Evolutionary conservation across 208 protist species (phyloP).

Genomic region (Tritrichomonas foetus): DNA sequence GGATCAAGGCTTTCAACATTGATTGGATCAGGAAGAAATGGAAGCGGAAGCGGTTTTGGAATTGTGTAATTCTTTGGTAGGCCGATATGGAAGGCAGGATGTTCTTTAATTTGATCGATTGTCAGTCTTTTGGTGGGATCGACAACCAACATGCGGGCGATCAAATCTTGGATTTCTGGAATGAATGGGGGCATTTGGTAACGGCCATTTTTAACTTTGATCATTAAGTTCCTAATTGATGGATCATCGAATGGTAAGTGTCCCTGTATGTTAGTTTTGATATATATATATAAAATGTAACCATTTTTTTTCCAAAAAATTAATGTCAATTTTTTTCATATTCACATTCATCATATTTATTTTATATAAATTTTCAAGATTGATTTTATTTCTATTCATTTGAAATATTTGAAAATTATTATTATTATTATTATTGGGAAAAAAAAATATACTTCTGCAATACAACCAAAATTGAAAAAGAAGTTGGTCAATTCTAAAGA

Average conservation of each 20-base stretch:
- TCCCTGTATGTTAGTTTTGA: not conserved
- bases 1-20: not conserved
- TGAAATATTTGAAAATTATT: too few species aligned
- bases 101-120: conserved; percentile 46
- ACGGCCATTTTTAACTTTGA: not conserved
- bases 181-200: not conserved
- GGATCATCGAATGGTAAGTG: conserved; percentile 11
- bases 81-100: conserved; percentile 38
- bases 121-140: conserved; percentile 39
- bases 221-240: not conserved
- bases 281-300: too few species aligned
- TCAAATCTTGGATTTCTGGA: conserved; percentile 33
- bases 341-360: too few species aligned
- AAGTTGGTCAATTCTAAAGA: too few species aligned
- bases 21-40: not conserved
- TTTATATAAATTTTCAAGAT: too few species aligned
- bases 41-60: not conserved
- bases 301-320: too few species aligned
- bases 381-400: too few species aligned
- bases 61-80: not conserved
- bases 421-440: too few species aligned
- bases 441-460: too few species aligned
- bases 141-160: conserved; percentile 26
- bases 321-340: too few species aligned
- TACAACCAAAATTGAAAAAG: too few species aligned